Evolutionary conservation across 2,329 filamentous ascomycete species (phyloP).

Genomic region (Macrophomina pseudophaseolina): DNA sequence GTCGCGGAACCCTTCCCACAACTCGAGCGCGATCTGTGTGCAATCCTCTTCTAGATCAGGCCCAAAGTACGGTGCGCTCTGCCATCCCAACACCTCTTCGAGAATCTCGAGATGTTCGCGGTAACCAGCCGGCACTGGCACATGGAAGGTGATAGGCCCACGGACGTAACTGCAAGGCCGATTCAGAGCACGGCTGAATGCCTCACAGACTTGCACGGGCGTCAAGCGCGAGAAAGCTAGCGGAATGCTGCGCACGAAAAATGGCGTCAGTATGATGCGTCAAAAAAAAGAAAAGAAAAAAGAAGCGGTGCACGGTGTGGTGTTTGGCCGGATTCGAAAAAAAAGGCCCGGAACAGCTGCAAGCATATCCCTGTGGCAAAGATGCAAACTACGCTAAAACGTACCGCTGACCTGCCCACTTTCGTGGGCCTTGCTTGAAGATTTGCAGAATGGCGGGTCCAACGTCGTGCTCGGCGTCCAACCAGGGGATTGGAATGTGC

Average conservation of each 20-base stretch:
- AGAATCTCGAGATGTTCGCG: constrained; percentile 78
- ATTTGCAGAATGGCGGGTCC: constrained; percentile 91
- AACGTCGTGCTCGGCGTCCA: constrained; percentile 95
- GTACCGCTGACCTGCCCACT: constrained; percentile 78
- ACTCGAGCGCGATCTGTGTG: constrained; percentile 74
- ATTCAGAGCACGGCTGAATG: constrained; percentile 78
- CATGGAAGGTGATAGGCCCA: constrained; percentile 80
- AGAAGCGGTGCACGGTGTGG: not conserved
- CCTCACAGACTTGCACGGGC: constrained; percentile 78
- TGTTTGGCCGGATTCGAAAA: not conserved
- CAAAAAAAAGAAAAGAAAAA: too few relatives aligned
- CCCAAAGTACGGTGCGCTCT: constrained; percentile 66
- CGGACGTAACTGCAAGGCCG: constrained; percentile 79
- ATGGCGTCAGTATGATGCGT: constrained; percentile 18
- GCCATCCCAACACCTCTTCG: constrained; percentile 63
- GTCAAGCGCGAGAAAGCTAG: constrained; percentile 89
- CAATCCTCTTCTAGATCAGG: constrained; percentile 65
- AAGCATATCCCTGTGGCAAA: constrained; percentile 18
- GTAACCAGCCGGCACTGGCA: constrained; percentile 87
- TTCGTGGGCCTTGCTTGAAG: constrained; percentile 87
- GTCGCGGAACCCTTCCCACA: constrained; percentile 91
- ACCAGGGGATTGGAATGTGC: constrained; percentile 86
- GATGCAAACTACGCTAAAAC: constrained; percentile 10
- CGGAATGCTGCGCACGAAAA: constrained; percentile 67
- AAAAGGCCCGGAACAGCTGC: not conserved